These are phyloP conservation scores for Serendipita sp. DNA, from an alignment of 768 basidiomycete species.

Conservation along the genomic window DNA sequence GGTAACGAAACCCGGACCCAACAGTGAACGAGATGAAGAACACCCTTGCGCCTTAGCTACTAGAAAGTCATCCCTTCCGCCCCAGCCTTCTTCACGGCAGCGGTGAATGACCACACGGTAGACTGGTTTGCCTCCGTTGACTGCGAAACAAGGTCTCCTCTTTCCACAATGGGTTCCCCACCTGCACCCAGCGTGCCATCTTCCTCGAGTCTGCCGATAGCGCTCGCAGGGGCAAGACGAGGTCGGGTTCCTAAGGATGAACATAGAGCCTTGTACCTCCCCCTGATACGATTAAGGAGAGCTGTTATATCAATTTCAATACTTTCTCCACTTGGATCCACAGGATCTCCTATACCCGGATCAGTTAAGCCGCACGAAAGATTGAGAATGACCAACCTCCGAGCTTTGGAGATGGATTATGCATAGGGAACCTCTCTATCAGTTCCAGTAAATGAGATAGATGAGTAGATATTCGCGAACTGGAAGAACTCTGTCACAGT, in stretches of 20 bases:
- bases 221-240: slow-evolving; percentile 15
- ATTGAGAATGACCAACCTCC: slow-evolving; percentile 12
- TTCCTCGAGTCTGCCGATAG: neutral
- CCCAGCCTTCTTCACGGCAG: neutral
- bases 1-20: neutral
- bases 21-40: neutral
- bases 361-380: slow-evolving; percentile 16
- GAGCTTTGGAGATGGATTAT: slow-evolving; percentile 42
- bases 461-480: slow-evolving; percentile 33
- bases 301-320: slow-evolving; percentile 52
- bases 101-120: neutral
- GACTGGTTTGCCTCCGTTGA: neutral
- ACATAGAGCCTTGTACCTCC: slow-evolving; percentile 76
- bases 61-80: neutral
- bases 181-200: neutral
- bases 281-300: slow-evolving; percentile 70
- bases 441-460: slow-evolving; percentile 54
- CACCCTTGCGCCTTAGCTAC: neutral
- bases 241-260: slow-evolving; percentile 59
- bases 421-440: slow-evolving; percentile 56
- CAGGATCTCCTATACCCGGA: neutral
- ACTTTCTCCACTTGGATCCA: slow-evolving; percentile 9
- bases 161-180: neutral
- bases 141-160: neutral
- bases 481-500: slow-evolving; percentile 6